phyloP scores from a whole-genome alignment of 345 rosid species.

The Trapa bicornis region DNA sequence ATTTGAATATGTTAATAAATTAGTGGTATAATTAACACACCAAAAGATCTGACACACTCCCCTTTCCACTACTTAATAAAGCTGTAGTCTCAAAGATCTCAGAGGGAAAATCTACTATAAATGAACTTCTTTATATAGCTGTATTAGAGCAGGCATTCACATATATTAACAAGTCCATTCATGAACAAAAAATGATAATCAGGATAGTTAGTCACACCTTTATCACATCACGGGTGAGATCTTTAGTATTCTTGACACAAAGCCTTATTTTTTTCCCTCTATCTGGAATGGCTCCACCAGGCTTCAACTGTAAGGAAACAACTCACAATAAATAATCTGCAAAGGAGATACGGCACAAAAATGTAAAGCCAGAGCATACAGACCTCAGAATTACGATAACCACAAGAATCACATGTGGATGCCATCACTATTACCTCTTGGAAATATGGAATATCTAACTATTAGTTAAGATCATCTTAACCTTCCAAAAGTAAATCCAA shows the following conservation, averaged over 20 bases:
- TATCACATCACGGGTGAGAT: constrained; percentile 81
- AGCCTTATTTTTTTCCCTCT: constrained; percentile 71
- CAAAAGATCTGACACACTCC: background rate
- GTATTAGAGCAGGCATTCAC: background rate
- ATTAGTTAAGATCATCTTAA: constrained; percentile 30
- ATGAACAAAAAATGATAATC: background rate
- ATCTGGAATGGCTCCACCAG: constrained; percentile 77
- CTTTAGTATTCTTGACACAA: constrained; percentile 36
- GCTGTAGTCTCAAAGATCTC: background rate
- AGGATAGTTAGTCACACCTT: constrained; percentile 35
- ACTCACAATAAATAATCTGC: constrained; percentile 8
- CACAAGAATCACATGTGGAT: constrained; percentile 75
- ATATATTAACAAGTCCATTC: background rate
- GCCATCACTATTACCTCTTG: constrained; percentile 99
- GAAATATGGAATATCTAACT: constrained; percentile 78
- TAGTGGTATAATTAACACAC: background rate
- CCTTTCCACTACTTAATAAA: background rate
- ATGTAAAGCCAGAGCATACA: constrained; percentile 9
- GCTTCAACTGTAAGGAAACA: constrained; percentile 53
- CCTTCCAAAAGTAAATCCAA: background rate
- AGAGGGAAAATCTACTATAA: background rate
- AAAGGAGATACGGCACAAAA: constrained; percentile 1
- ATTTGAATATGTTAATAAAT: too few species aligned
- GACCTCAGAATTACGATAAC: constrained; percentile 96
- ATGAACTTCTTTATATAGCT: background rate